A percentile compares a stretch with the other conserved stretches of the same genome.
Conservation (phyloP, 148 eudicot species). For the Limonium bicolor region DNA sequence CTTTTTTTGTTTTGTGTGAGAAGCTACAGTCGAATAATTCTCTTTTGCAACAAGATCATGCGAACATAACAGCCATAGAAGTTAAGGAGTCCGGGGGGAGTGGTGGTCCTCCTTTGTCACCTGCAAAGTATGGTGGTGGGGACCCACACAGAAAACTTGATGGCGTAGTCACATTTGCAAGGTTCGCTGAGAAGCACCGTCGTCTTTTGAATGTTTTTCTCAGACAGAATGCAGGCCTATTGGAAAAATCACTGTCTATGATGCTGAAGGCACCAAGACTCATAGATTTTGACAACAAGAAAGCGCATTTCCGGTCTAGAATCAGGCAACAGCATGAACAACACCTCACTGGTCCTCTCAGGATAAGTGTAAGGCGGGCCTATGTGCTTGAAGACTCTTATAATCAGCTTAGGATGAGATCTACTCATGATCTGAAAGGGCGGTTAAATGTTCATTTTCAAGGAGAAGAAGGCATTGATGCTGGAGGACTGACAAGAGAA, state of each 20-base stretch:
- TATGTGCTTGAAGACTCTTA: constrained; percentile 96
- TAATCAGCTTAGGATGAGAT: constrained; percentile 87
- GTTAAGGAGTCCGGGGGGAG: constrained; percentile 63
- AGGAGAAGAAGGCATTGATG: constrained; percentile 99
- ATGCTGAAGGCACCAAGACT: constrained; percentile 83
- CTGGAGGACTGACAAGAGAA: constrained; percentile 98
- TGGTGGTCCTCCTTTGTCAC: constrained; percentile 29
- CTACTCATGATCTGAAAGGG: constrained; percentile 83
- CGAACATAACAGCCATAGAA: constrained; percentile 61
- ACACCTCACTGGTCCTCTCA: constrained; percentile 80
- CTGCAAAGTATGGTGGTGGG: constrained; percentile 20
- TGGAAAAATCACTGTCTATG: constrained; percentile 94
- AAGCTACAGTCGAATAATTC: constrained; percentile 65
- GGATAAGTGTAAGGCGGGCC: constrained; percentile 88
- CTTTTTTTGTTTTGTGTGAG: constrained; percentile 90
- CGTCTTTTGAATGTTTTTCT: constrained; percentile 93
- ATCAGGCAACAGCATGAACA: constrained; percentile 97
- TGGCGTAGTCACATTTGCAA: constrained; percentile 41
- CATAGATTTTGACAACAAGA: constrained; percentile 95
- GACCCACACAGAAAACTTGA: constrained; percentile 46
- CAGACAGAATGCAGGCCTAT: constrained; percentile 78
- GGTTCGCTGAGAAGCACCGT: constrained; percentile 87
- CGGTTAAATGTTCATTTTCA: constrained; percentile 95
- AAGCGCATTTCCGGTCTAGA: constrained; percentile 82
- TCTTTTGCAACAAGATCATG: constrained; percentile 50